Evolutionary conservation across 2,329 filamentous ascomycete genomes (phyloP), one percentile per base, ranked within the genome.

Genomic region (Fusarium lateritium): DNA sequence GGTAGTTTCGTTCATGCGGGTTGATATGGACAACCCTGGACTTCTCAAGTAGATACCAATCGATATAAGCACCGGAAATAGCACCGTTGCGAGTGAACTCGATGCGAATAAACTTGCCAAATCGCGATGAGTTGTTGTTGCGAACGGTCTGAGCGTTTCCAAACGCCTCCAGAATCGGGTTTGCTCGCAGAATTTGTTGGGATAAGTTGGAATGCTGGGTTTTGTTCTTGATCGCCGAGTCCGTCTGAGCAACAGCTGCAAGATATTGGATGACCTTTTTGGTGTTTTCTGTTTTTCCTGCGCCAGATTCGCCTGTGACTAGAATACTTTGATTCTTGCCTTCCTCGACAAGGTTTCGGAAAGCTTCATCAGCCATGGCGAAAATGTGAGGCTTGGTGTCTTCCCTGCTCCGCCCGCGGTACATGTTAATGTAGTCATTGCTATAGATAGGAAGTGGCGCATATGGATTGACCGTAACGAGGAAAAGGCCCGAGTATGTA

Each of bases 231-330:
- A 87, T 77, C 3, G 91, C 86, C 0, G 91, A 90, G 62, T 98
- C 95, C 1, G 93, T 89, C 42, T 93, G 92, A 11, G 96, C 96
- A 45, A 99, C 96, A 2, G 96, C 94, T 15, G 96, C 96, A 43
- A 99, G 89, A 76, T 99, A 99, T 76, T 99, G 97, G 56, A 99
- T 99, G 72, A 99, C 96, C 79, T 99, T 99, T 78, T 99, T 99
- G 17, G 96, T 99, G 78, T 99, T 99, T 79, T 99, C 96, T 0
- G 96, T 99, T 83, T 99, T 99, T 73, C 96, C 96, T 34, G 96
- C 96, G 77, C 96, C 96, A 19, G 96, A 99, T 82, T 99, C 96
- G 80, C 96, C 96, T 4, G 96, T 99, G 22, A 99, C 97, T 53
- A 99, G 85, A 74, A 99, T 99, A 75, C 95, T 98, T 81, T 99